Conservation (phyloP, 768 basidiomycete species). For the Leucocoprinus sp. region DNA sequence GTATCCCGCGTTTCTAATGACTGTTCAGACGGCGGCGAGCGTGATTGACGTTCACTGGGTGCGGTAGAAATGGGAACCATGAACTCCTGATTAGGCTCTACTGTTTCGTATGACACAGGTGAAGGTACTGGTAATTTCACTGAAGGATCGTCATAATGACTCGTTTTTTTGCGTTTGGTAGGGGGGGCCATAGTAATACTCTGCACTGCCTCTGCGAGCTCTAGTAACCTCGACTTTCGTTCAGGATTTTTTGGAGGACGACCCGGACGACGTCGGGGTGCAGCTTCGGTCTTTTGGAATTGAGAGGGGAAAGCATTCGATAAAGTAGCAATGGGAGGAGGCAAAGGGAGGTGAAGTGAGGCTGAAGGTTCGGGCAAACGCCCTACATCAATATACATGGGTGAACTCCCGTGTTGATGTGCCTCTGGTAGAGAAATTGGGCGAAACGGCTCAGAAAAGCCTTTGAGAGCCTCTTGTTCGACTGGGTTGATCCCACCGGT, state of each 20-base stretch:
- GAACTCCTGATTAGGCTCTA: constrained; percentile 5
- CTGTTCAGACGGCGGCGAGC: background rate
- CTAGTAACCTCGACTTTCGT: constrained; percentile 5
- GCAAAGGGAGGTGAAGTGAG: background rate
- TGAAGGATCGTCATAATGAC: background rate
- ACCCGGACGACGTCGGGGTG: background rate
- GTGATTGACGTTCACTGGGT: background rate
- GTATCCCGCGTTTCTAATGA: background rate
- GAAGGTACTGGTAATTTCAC: background rate
- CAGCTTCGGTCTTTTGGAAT: background rate
- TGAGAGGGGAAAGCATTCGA: background rate
- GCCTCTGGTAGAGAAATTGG: background rate
- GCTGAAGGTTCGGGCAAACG: background rate
- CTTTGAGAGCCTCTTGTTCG: background rate
- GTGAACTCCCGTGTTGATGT: background rate
- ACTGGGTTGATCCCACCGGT: no score
- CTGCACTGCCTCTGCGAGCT: constrained; percentile 9
- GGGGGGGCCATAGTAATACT: constrained; percentile 1
- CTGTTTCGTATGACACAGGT: background rate
- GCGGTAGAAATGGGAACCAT: background rate
- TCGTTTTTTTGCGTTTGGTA: constrained; percentile 1
- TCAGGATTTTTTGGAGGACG: background rate
- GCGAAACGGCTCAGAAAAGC: background rate
- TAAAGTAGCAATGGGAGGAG: background rate
- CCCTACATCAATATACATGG: background rate